A percentile compares a stretch with the other conserved stretches of the same genome.
phyloP scores from a whole-genome alignment of 2,329 filamentous ascomycete genomes.

The Remersonia thermophila region DNA sequence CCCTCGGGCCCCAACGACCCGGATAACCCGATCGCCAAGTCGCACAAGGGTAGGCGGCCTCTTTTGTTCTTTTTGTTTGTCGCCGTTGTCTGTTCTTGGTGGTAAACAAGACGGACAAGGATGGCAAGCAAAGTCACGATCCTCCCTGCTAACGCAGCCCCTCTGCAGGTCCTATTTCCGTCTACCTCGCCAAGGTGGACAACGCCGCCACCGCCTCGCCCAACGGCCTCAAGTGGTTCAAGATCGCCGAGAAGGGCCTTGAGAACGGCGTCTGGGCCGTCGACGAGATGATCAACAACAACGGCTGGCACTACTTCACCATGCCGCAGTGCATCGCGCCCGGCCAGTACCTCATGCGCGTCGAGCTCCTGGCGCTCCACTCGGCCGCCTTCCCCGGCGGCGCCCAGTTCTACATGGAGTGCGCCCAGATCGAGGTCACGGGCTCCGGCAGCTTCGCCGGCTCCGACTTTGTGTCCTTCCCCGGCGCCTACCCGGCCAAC shows the following conservation, averaged over 20 bases:
- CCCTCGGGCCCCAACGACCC: constrained; percentile 25
- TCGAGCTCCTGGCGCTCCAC: constrained; percentile 29
- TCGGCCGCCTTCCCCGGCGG: constrained; percentile 21
- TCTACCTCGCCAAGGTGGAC: constrained; percentile 36
- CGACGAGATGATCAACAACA: constrained; percentile 34
- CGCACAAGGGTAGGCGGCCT: constrained; percentile 25
- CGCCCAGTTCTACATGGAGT: constrained; percentile 29
- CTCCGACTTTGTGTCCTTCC: constrained; percentile 23
- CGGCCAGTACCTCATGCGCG: constrained; percentile 31
- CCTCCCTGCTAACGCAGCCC: neutral
- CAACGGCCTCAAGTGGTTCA: constrained; percentile 35
- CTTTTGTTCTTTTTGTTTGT: too few species aligned
- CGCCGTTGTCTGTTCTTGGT: too few species aligned
- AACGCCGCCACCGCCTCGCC: constrained; percentile 30
- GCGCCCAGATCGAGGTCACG: constrained; percentile 23
- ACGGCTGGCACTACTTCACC: constrained; percentile 31
- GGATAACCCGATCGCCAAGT: constrained; percentile 30
- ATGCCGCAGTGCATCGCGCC: constrained; percentile 27
- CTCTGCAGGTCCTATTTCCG: constrained; percentile 30
- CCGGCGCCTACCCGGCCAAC: constrained; percentile 23
- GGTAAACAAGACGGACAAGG: too few species aligned
- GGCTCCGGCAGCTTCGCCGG: constrained; percentile 20
- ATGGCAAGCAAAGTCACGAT: neutral
- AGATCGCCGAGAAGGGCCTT: constrained; percentile 33
- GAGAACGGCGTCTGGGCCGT: constrained; percentile 32